Base-by-base conservation (phyloP, 2,329 filamentous ascomycete species). In the Talaromyces piceae region DNA sequence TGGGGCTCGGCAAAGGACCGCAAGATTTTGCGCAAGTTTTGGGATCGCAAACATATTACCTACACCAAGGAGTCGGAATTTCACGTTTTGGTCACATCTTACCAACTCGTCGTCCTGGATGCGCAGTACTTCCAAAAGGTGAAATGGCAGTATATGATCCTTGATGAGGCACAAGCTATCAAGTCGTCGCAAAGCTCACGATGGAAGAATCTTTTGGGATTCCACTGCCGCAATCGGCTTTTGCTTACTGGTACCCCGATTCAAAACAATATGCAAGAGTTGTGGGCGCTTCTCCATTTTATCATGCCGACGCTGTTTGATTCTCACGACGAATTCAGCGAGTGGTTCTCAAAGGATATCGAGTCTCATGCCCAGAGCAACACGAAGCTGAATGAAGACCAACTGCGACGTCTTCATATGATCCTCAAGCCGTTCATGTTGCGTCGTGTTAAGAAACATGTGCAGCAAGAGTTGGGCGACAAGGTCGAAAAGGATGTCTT, bases 341-440 rank as follows among this genome's bases (percentile, higher is more conserved):
- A 76, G 54, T 77, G 74, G 74, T 77, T 77, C 60, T 76, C 74
- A 33, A 77, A 76, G 56, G 74, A 76, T 54, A 98, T 98, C 56
- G 93, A 98, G 71, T 97, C 91, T 33, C 93, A 98, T 67, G 93
- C 93, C 0, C 91, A 96, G 73, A 96, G 90, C 69, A 97, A 98
- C 66, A 97, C 91, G n/a, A 97, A 97, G 68, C 84, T 98, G 53
- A 98, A 98, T 63, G 93, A 98, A 67, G 91, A 96, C 65, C 93
- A 98, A 73, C 83, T 98, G 48, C 90, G 90, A 72, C 88, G 93
- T 73, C 75, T 98, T 61, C 93, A 98, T 70, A 95, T 97, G 91
- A 98, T 98, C 60, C 74, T 98, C 59, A 97, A 98, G 73, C 93
- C 93, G 0, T 98, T 98, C 77, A 98, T 98, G 93, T 82, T 98